phyloP scores from a whole-genome alignment of 768 basidiomycete genomes.

The Mycena venus region DNA sequence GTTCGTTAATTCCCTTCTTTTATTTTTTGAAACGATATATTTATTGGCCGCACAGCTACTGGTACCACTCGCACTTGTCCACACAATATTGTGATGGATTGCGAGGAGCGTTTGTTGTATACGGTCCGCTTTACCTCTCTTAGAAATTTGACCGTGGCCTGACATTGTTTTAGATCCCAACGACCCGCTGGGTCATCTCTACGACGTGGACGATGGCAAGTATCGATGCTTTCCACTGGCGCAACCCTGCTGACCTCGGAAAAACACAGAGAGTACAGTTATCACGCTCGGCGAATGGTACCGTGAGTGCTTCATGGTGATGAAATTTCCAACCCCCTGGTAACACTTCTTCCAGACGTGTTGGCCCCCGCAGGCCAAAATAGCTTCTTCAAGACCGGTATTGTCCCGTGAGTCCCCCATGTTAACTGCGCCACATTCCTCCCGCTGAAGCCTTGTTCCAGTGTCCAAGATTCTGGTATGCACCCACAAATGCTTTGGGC shows the following conservation, averaged over 20 bases:
- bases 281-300: conserved; percentile 53
- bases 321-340: not conserved
- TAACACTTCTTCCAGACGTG: conserved; percentile 20
- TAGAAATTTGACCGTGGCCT: not conserved
- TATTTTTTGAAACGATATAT: not conserved
- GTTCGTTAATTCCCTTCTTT: conserved; percentile 24
- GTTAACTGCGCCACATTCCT: not conserved
- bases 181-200: conserved; percentile 51
- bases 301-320: not conserved
- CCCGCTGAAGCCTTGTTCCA: not conserved
- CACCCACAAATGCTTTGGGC: not conserved
- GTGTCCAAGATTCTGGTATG: conserved; percentile 53
- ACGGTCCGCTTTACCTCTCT: not conserved
- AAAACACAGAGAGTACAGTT: conserved; percentile 43
- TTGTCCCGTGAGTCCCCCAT: conserved; percentile 40
- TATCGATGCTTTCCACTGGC: not conserved
- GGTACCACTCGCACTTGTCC: conserved; percentile 60
- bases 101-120: conserved; percentile 38
- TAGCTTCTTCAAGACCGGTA: conserved; percentile 47
- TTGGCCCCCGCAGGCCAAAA: conserved; percentile 54
- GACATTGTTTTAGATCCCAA: conserved; percentile 44
- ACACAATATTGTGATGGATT: conserved; percentile 66
- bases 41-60: conserved; percentile 50
- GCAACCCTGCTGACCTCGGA: not conserved
- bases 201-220: conserved; percentile 57